Evolutionary conservation across 179 eudicot species (phyloP).

Genomic region (Patellifolia procumbens): DNA sequence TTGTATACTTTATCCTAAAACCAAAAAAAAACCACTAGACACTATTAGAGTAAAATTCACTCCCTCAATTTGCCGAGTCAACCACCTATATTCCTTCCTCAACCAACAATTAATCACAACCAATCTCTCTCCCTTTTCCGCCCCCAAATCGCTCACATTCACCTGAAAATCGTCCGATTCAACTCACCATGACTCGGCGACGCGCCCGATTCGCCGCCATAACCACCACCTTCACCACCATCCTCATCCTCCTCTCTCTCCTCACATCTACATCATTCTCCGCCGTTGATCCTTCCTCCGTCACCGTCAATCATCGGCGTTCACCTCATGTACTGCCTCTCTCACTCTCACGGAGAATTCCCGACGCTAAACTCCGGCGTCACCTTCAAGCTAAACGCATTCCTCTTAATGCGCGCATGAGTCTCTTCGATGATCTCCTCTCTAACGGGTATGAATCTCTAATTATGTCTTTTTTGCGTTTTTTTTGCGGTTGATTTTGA

Average conservation of each 20-base stretch:
- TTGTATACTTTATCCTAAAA: not conserved
- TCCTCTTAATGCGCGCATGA: slow-evolving; percentile 62
- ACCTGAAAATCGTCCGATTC: slow-evolving; percentile 24
- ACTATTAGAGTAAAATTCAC: no score
- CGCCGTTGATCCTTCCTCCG: slow-evolving; percentile 29
- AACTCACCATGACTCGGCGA: slow-evolving; percentile 32
- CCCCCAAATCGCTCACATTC: slow-evolving; percentile 5
- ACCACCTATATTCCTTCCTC: not conserved
- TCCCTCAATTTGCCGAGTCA: not conserved
- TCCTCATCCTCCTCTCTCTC: slow-evolving; percentile 16
- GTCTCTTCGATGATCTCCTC: slow-evolving; percentile 77
- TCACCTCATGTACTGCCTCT: slow-evolving; percentile 65
- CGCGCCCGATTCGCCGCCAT: slow-evolving; percentile 28
- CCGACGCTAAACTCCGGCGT: slow-evolving; percentile 39
- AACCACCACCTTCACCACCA: slow-evolving; percentile 12
- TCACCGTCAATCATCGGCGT: slow-evolving; percentile 28
- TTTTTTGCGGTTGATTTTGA: slow-evolving; percentile 4
- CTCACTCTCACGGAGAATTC: slow-evolving; percentile 34
- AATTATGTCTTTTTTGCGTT: not conserved
- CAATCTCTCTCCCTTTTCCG: not conserved
- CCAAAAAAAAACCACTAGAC: not conserved
- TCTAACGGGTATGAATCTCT: slow-evolving; percentile 56
- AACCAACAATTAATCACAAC: not conserved
- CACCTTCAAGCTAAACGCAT: slow-evolving; percentile 42
- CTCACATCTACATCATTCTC: slow-evolving; percentile 44